Evolutionary conservation across 106 monocot species (phyloP).

Genomic region (Platanthera guangdongensis): DNA sequence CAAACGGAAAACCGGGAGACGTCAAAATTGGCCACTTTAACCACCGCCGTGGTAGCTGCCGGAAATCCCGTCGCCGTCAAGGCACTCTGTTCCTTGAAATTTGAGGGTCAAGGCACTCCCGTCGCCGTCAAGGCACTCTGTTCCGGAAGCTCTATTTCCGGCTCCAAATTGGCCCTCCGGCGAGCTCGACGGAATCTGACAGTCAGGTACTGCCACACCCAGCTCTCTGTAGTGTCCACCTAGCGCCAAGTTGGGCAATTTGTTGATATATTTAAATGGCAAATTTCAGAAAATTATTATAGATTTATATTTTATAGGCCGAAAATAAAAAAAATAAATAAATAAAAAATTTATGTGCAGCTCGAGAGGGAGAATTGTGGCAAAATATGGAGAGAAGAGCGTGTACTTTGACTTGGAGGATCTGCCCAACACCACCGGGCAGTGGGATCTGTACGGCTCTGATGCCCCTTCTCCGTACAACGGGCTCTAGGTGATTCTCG

Average conservation of each 20-base stretch:
- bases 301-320: no score
- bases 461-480: slow-evolving; percentile 91
- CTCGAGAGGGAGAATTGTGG: slow-evolving; percentile 26
- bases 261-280: neutral
- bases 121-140: slow-evolving; percentile 41
- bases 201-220: slow-evolving; percentile 1
- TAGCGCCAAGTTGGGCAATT: neutral
- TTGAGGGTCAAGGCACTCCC: no score
- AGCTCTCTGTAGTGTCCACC: neutral
- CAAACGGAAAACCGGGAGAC: neutral
- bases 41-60: slow-evolving; percentile 29
- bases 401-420: slow-evolving; percentile 94
- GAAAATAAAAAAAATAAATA: no score
- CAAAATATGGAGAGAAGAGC: slow-evolving; percentile 95
- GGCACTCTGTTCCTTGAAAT: no score
- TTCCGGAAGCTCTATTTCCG: slow-evolving; percentile 35
- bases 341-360: slow-evolving; percentile 12
- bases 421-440: slow-evolving; percentile 86
- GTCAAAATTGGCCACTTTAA: slow-evolving; percentile 37
- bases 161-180: slow-evolving; percentile 33
- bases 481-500: slow-evolving; percentile 56
- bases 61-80: slow-evolving; percentile 31
- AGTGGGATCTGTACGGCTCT: slow-evolving; percentile 92
- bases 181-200: slow-evolving; percentile 7
- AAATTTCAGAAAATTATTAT: no score